These are phyloP conservation scores for Neospora caninum DNA, from an alignment of 169 alveolate genomes.

Conservation along the genomic window DNA sequence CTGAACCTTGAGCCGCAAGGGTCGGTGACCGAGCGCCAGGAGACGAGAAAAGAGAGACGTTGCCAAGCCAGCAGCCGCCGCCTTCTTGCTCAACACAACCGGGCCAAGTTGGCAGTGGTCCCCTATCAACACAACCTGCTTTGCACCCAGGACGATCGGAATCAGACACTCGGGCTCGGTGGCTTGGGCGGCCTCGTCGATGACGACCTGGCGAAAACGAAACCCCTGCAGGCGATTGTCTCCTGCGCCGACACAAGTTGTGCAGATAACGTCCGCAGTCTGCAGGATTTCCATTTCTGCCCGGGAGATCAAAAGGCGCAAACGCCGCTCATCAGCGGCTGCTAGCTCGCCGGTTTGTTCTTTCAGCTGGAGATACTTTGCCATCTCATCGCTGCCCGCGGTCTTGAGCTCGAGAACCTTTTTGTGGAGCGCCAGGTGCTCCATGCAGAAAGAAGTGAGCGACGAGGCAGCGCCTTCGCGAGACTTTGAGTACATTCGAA, in stretches of 20 bases:
- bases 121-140: constrained; percentile 92
- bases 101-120: constrained; percentile 97
- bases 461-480: constrained; percentile 63
- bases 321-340: constrained; percentile 85
- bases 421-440: constrained; percentile 89
- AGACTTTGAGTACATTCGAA: constrained; percentile 6
- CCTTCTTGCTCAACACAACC: constrained; percentile 93
- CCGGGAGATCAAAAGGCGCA: constrained; percentile 78
- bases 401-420: constrained; percentile 77
- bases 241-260: constrained; percentile 93
- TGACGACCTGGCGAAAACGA: constrained; percentile 90
- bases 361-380: background rate
- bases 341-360: constrained; percentile 82
- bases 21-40: constrained; percentile 72
- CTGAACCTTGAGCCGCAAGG: constrained; percentile 91
- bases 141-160: constrained; percentile 92
- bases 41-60: constrained; percentile 80
- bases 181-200: constrained; percentile 97
- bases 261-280: constrained; percentile 70
- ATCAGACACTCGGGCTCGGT: constrained; percentile 94
- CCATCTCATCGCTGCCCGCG: constrained; percentile 48
- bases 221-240: constrained; percentile 91
- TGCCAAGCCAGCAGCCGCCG: constrained; percentile 91
- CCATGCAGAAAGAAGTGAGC: constrained; percentile 85
- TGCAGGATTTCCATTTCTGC: constrained; percentile 25